Conservation (phyloP, 768 basidiomycete species). For the Pleurotus djamor region DNA sequence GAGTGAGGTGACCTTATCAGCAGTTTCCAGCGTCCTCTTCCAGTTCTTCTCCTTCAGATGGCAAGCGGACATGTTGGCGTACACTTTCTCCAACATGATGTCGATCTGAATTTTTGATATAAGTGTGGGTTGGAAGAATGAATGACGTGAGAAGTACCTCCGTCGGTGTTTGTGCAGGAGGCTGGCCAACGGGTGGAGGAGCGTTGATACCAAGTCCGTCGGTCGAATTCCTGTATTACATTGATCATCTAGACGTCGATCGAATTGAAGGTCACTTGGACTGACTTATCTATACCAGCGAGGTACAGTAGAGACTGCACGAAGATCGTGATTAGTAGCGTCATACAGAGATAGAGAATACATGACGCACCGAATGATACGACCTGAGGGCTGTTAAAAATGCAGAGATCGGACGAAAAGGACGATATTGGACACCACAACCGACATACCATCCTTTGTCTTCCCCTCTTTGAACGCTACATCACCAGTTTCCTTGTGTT, state of each 20-base stretch:
- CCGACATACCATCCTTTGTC: conserved; percentile 49
- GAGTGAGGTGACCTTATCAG: conserved; percentile 57
- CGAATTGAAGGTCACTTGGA: conserved; percentile 2
- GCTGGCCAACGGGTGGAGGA: conserved; percentile 20
- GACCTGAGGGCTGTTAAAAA: conserved; percentile 52
- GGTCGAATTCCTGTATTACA: conserved; percentile 45
- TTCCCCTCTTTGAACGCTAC: conserved; percentile 68
- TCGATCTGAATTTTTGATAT: conserved; percentile 50
- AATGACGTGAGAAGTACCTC: conserved; percentile 44
- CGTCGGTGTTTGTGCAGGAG: conserved; percentile 54
- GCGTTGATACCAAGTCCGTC: conserved; percentile 43
- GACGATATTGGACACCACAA: neutral
- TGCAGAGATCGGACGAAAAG: neutral
- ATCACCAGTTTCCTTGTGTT: conserved; percentile 68
- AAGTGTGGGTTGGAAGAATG: neutral
- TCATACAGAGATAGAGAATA: neutral
- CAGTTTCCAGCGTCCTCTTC: conserved; percentile 77
- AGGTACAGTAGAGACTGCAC: conserved; percentile 69
- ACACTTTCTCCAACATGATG: conserved; percentile 75
- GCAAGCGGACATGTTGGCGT: conserved; percentile 84
- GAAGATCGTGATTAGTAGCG: conserved; percentile 9
- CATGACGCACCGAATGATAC: conserved; percentile 51
- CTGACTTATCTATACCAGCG: conserved; percentile 76
- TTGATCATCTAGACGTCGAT: neutral
- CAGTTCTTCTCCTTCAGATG: conserved; percentile 81